phyloP scores from a whole-genome alignment of 176 grass and related monocot species.

The Zizania latifolia region DNA sequence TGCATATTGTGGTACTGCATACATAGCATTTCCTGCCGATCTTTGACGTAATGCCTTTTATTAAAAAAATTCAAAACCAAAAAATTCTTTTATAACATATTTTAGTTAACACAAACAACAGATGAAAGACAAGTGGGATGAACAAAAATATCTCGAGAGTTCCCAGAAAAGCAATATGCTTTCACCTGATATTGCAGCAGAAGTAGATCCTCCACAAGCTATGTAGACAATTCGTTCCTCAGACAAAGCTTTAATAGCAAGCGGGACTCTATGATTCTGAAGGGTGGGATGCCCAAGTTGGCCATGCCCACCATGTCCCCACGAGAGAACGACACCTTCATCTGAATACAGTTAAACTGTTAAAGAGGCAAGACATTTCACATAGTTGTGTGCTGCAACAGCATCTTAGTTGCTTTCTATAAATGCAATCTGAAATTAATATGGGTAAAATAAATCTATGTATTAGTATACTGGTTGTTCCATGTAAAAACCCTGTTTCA shows the following conservation, averaged over 20 bases:
- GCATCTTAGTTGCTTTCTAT: not conserved
- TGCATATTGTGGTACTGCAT: not conserved
- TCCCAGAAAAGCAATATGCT: not conserved
- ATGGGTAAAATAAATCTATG: not conserved
- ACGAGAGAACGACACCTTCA: constrained; percentile 82
- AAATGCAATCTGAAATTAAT: constrained; percentile 1
- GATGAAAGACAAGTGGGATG: not conserved
- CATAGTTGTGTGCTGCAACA: constrained; percentile 12
- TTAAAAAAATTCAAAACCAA: no score
- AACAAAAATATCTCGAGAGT: not conserved
- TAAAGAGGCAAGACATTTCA: constrained; percentile 3
- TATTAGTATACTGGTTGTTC: not conserved
- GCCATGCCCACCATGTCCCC: constrained; percentile 86
- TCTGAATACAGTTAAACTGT: constrained; percentile 53
- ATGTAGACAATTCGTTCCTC: constrained; percentile 62
- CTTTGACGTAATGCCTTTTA: not conserved
- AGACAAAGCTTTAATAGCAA: constrained; percentile 64
- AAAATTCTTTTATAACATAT: not conserved
- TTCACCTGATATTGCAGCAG: constrained; percentile 90
- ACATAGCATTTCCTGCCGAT: not conserved
- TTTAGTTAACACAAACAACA: not conserved
- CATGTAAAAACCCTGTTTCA: not conserved
- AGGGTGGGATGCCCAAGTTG: constrained; percentile 75
- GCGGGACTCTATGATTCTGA: constrained; percentile 74
- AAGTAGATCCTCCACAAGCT: constrained; percentile 89